Evolutionary conservation across 2,329 filamentous ascomycete species (phyloP).

Genomic region (Aspergillus nomiae): DNA sequence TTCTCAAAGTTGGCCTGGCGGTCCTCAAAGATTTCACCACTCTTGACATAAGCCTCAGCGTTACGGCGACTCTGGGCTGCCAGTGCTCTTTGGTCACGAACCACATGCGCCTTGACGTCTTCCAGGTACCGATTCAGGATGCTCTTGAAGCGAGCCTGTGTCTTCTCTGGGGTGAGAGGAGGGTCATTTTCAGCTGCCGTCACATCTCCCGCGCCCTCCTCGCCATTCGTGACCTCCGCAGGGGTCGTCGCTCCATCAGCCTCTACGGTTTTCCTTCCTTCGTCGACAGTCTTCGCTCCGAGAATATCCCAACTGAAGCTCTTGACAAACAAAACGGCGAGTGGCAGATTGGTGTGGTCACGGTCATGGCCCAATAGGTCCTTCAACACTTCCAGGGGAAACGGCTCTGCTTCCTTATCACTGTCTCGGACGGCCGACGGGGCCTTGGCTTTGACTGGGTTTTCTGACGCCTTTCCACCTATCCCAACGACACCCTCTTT

Average conservation of each 20-base stretch:
- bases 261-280: slow-evolving; percentile 80
- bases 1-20: slow-evolving; percentile 95
- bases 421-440: slow-evolving; percentile 60
- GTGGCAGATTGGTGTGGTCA: slow-evolving; percentile 85
- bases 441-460: slow-evolving; percentile 63
- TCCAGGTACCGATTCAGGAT: slow-evolving; percentile 88
- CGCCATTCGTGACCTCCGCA: slow-evolving; percentile 49
- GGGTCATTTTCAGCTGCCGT: slow-evolving; percentile 62
- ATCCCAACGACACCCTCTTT: slow-evolving; percentile 55
- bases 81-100: slow-evolving; percentile 90
- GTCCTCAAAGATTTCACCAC: slow-evolving; percentile 96
- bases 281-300: slow-evolving; percentile 71
- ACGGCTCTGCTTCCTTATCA: slow-evolving; percentile 77
- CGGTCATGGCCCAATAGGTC: slow-evolving; percentile 92
- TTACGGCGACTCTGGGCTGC: slow-evolving; percentile 87
- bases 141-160: slow-evolving; percentile 83
- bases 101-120: slow-evolving; percentile 83
- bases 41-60: slow-evolving; percentile 97
- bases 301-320: slow-evolving; percentile 94
- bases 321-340: slow-evolving; percentile 95
- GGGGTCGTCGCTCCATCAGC: slow-evolving; percentile 70
- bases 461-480: slow-evolving; percentile 53
- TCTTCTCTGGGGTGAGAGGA: slow-evolving; percentile 72
- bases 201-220: slow-evolving; percentile 47
- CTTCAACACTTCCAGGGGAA: slow-evolving; percentile 96